Evolutionary conservation across 202 grass and related monocot genomes (phyloP), one percentile per base, ranked within the genome.

Genomic region (Panicum virgatum): DNA sequence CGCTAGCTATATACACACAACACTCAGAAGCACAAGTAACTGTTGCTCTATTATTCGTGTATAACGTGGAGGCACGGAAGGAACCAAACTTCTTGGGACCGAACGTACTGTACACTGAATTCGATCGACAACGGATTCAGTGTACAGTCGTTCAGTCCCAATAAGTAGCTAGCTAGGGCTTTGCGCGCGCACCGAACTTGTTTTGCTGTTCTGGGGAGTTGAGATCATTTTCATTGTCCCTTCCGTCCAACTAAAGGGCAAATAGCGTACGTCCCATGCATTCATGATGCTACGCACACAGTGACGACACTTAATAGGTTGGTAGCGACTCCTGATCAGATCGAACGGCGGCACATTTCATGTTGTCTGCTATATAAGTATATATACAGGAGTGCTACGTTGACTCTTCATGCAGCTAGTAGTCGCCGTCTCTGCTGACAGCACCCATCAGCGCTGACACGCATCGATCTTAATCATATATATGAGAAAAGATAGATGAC

Each of bases 361-460:
- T 23, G 73, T 12, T 61, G 73, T 61, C 53, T 18, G n/a, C 23
- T 4, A 13, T 50, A 3, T 19, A n/a, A 0, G 0, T 38, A 54
- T 20, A 3, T 40, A n/a, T 14, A 42, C n/a, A n/a, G n/a, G n/a
- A n/a, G 8, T 59, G 3, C 50, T 54, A 54, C 57, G 60, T 62
- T 77, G 74, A 77, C 25, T n/a, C 39, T 6, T 3, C 14, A 34
- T 18, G 15, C 13, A 43, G 15, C 16, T 10, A 8, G 16, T 66
- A n/a, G 62, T 63, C 32, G 32, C 62, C 34, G 40, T 42, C 7
- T 4, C 7, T 4, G 74, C 26, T 76, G 73, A 77, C 39, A 20
- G 42, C 74, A 77, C 15, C 40, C 57, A 77, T 77, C 74, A 77
- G 57, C 74, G 26, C 42, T 77, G 75, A 63, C 16, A 63, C 26